Evolutionary conservation across 2,329 filamentous ascomycete genomes (phyloP).

Genomic region (Phialophora expanda): DNA sequence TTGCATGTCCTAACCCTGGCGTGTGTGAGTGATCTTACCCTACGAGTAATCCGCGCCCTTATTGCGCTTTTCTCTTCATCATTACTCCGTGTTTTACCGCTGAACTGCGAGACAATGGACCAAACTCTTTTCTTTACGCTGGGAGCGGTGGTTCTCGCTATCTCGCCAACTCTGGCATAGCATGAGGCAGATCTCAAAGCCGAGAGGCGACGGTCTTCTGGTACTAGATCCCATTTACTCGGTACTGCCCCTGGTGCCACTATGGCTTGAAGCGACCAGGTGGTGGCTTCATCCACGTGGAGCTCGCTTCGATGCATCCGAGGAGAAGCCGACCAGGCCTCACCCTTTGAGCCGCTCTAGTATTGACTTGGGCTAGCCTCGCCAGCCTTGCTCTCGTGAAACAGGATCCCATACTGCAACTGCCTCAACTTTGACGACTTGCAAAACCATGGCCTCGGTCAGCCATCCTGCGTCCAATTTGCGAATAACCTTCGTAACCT

Average conservation of each 20-base stretch:
- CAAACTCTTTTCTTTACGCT: not conserved
- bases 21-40: not conserved
- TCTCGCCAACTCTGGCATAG: not conserved
- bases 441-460: slow-evolving; percentile 18
- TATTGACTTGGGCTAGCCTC: slow-evolving; percentile 5
- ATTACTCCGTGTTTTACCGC: not conserved
- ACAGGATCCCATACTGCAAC: slow-evolving; percentile 24
- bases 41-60: not conserved
- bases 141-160: too few relatives aligned
- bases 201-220: not conserved
- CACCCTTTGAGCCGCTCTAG: slow-evolving; percentile 6
- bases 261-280: slow-evolving; percentile 2
- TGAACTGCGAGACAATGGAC: not conserved
- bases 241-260: not conserved
- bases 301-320: slow-evolving; percentile 3
- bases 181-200: not conserved
- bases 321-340: slow-evolving; percentile 14
- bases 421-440: slow-evolving; percentile 24
- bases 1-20: not conserved
- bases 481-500: slow-evolving; percentile 2
- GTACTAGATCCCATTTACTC: not conserved
- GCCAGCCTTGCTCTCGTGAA: slow-evolving; percentile 17
- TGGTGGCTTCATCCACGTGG: slow-evolving; percentile 19
- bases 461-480: slow-evolving; percentile 19
- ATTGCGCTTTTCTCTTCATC: not conserved